phyloP scores from a whole-genome alignment of 306 rosid genomes.

The Geum urbanum region DNA sequence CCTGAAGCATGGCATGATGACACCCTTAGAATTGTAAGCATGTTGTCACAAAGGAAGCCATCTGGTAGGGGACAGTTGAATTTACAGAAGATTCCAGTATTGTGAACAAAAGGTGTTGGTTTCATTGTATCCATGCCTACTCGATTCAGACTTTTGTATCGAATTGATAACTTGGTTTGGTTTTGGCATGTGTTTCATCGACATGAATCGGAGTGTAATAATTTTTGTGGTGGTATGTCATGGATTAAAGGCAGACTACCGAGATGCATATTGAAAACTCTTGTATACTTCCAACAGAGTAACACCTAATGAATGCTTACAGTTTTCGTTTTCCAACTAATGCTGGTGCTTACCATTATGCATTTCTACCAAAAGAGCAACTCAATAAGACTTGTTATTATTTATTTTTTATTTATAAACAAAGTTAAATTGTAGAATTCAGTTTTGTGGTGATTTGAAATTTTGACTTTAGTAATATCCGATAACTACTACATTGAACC shows the following conservation, averaged over 20 bases:
- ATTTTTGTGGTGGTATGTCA: neutral
- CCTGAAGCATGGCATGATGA: conserved; percentile 9
- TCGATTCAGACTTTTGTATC: neutral
- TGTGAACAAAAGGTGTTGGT: neutral
- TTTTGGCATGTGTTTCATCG: neutral
- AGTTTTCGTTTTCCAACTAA: neutral
- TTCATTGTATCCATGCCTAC: neutral
- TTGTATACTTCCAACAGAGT: neutral
- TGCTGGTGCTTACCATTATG: neutral
- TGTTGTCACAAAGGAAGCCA: neutral
- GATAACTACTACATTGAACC: no score
- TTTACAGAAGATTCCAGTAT: neutral
- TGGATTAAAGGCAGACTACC: neutral
- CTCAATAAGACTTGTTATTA: no score
- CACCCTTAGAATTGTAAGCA: neutral
- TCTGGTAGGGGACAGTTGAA: neutral
- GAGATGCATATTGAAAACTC: neutral
- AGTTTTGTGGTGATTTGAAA: no score
- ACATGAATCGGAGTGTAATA: neutral
- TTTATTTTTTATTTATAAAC: no score
- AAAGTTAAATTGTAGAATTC: no score
- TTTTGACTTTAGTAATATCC: no score
- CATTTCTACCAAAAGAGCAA: no score
- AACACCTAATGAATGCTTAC: no score
- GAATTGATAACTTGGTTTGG: neutral